Evolutionary conservation across 129 eudicot genomes (phyloP), one percentile per base, ranked within the genome.

Genomic region (Escallonia rubra): DNA sequence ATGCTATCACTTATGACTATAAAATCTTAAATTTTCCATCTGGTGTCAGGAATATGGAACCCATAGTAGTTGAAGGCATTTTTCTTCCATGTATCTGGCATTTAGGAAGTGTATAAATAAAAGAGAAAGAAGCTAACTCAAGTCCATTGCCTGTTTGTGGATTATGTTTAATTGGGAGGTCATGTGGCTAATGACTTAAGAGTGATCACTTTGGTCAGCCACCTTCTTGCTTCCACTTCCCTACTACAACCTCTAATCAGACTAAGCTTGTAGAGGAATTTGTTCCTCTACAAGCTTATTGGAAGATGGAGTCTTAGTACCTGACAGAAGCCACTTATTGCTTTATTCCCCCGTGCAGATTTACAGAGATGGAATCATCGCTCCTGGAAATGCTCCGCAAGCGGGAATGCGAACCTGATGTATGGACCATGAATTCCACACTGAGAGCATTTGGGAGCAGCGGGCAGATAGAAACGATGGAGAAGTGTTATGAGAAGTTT

Each of bases 391-490:
- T 93, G 98, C 95, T 93, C 12, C 73, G 85, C 57, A 83, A 84
- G 72, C 61, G 72, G 67, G 85, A 89, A 43, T 82, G 96, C 49
- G 61, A 89, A 71, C 98, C 96, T 4, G 98, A 93, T 60, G 96
- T 76, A 13, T 93, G 98, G 98, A 93, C 98, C 64, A 80, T 93
- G 96, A 93, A 93, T 81, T 89, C 96, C 49, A 84, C 98, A 1
- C 65, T 93, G 41, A 69, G 98, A 78, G 98, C 98, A 13, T 93
- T 89, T 70, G 98, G 98, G 4, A 85, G 90, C 81, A 93, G 90
- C n/a, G 98, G 98, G 46, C 98, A 89, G 54, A 89, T 93, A 44
- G 98, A 93, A 74, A 86, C 83, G 81, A 93, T 93, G 96, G 98
- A 93, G 70, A 86, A 86, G 55, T 93, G 96, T 72, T 93, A 93